phyloP scores from a whole-genome alignment of 2,329 filamentous ascomycete species.

The Fusarium nygamai region DNA sequence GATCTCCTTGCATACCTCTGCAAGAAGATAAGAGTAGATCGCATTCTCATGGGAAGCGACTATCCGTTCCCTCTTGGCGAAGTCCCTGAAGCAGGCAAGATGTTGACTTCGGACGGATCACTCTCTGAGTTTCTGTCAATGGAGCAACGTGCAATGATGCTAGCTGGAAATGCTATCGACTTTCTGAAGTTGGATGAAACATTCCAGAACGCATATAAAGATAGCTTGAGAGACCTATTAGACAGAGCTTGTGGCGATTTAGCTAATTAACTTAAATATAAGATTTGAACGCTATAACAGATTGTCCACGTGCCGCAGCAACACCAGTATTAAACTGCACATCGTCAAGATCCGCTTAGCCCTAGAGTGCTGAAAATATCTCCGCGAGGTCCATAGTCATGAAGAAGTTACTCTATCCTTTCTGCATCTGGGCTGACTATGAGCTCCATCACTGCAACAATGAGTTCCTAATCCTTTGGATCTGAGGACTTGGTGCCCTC shows the following conservation, averaged over 20 bases:
- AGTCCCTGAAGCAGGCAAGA: not conserved
- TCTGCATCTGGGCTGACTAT: too few species aligned
- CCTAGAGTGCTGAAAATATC: too few species aligned
- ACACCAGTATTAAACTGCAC: too few species aligned
- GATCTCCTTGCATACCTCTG: not conserved
- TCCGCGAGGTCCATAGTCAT: too few species aligned
- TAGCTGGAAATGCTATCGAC: not conserved
- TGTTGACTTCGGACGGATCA: not conserved
- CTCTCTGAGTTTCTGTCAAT: not conserved
- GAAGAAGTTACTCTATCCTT: too few species aligned
- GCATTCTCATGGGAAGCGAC: not conserved
- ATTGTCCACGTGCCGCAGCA: too few species aligned
- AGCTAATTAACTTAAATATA: not conserved
- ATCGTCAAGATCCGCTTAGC: too few species aligned
- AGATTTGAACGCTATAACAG: too few species aligned
- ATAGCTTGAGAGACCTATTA: not conserved
- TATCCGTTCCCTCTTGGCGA: not conserved
- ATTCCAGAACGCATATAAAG: not conserved
- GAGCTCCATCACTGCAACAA: too few species aligned
- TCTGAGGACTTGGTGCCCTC: too few species aligned
- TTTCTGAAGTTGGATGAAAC: not conserved
- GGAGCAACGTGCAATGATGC: not conserved
- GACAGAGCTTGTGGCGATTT: accelerated
- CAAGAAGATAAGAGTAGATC: not conserved
- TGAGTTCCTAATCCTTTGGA: too few species aligned